Evolutionary conservation across 805 yeast species (phyloP), one percentile per base, ranked within the genome.

Genomic region (Martiniozyma abietophila): DNA sequence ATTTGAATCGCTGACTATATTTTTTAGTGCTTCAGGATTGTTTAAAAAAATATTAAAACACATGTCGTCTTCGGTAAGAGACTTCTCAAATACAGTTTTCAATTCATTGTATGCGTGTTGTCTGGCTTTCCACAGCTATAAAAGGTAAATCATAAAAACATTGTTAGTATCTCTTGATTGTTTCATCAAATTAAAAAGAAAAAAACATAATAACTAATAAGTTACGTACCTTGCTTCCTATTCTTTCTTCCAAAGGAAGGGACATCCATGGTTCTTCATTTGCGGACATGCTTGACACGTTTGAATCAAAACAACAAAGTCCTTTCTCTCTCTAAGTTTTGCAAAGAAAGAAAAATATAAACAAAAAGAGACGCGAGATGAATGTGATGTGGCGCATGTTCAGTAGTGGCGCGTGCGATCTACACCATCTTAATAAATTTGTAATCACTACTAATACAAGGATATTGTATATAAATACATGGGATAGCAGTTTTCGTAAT

Each of bases 51-150:
- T 24, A 4, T 10, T 15, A 5, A 14, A 10, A 5, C 16, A 17
- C 9, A 9, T 12, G 3, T 26, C 18, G 9, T 20, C 17, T 17
- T 23, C 27, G 23, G 16, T 15, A 12, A 22, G 10, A 6, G 8
- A 14, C 18, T 14, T 21, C 16, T 67, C 62, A 47, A 83, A 80
- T 26, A 49, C 53, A 27, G 61, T 60, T 15, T 64, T 58, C 33
- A 76, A 50, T 46, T 82, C 89, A 35, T 76, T 80, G 54, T 88
- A 89, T 0, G 89, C 96, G 12, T 65, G 71, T 36, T 71, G 61
- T 40, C 98, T 75, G 10, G 76, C 96, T 57, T 85, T 88, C 97
- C 97, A 92, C 5, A 61, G 42, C 64, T 49, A 23, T 35, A 37
- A 20, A 16, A 22, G 21, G 26, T 16, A 32, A 21, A 11, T 16